Percentiles rank a stretch among this genome's conserved stretches.
Evolutionary conservation across 1,139 yeast species (phyloP).

Genomic region (Yamadazyma sp.): DNA sequence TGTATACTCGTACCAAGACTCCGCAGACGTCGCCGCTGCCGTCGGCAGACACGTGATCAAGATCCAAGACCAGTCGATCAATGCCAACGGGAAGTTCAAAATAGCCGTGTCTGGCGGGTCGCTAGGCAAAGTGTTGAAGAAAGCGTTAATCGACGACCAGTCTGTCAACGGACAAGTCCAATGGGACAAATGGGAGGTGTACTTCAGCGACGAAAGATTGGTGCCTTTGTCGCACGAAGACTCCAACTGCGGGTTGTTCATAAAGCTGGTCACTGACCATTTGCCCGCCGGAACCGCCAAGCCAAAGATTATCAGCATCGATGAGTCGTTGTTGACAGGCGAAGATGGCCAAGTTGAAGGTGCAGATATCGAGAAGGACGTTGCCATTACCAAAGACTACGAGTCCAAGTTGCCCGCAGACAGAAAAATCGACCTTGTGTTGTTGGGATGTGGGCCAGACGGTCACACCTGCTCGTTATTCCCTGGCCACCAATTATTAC

Average conservation of each 20-base stretch:
- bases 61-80: constrained; percentile 54
- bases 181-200: constrained; percentile 72
- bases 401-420: constrained; percentile 43
- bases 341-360: constrained; percentile 44
- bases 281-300: constrained; percentile 27
- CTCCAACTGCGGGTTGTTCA: constrained; percentile 67
- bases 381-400: constrained; percentile 52
- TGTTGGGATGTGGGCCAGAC: constrained; percentile 79
- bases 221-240: constrained; percentile 68
- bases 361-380: constrained; percentile 38
- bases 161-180: constrained; percentile 46
- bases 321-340: constrained; percentile 48
- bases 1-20: constrained; percentile 54
- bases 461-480: constrained; percentile 80
- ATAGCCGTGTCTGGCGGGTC: constrained; percentile 93
- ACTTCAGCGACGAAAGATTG: constrained; percentile 71
- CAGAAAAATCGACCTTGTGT: constrained; percentile 51
- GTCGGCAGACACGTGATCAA: constrained; percentile 56
- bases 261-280: constrained; percentile 52
- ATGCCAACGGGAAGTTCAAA: constrained; percentile 47
- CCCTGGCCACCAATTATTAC: constrained; percentile 54
- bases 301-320: constrained; percentile 52
- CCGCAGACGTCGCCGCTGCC: constrained; percentile 57
- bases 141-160: constrained; percentile 63
- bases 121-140: constrained; percentile 70